Evolutionary conservation across 2,329 filamentous ascomycete genomes (phyloP).

Genomic region (Fusarium piperis): DNA sequence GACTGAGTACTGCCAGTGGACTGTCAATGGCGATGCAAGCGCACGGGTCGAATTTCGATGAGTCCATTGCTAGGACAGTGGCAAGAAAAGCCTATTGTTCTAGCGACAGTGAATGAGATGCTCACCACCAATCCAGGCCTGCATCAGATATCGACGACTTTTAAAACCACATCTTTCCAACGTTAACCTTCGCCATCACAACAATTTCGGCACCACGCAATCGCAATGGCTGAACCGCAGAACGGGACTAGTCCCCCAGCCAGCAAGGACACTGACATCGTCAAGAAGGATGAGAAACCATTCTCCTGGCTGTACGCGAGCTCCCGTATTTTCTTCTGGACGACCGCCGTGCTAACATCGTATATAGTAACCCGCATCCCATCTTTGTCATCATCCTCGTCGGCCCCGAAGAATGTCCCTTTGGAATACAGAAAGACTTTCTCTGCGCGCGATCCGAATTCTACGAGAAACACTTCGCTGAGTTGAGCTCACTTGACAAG

Average conservation of each 20-base stretch:
- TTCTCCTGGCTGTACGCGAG: slow-evolving; percentile 54
- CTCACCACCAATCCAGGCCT: slow-evolving; percentile 14
- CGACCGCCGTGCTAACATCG: slow-evolving; percentile 12
- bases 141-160: not conserved
- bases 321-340: not conserved
- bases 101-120: slow-evolving; percentile 11
- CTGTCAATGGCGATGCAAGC: not conserved
- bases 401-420: slow-evolving; percentile 62
- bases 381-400: slow-evolving; percentile 65
- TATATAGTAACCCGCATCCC: slow-evolving; percentile 61
- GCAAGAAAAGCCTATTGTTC: slow-evolving; percentile 2
- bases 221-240: slow-evolving; percentile 28
- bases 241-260: slow-evolving; percentile 6
- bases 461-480: slow-evolving; percentile 58
- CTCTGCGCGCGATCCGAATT: slow-evolving; percentile 61
- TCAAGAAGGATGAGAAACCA: slow-evolving; percentile 26
- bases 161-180: not conserved
- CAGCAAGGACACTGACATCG: slow-evolving; percentile 15
- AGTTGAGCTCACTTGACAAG: slow-evolving; percentile 46
- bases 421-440: slow-evolving; percentile 68
- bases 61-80: not conserved
- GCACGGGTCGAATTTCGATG: not conserved
- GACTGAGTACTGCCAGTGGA: not conserved
- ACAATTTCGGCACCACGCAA: not conserved
- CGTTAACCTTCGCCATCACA: not conserved